A percentile compares a stretch with the other conserved stretches of the same genome.
These are phyloP conservation scores for Pontederia crassipes DNA, from an alignment of 176 grass and related monocot species.

Conservation along the genomic window DNA sequence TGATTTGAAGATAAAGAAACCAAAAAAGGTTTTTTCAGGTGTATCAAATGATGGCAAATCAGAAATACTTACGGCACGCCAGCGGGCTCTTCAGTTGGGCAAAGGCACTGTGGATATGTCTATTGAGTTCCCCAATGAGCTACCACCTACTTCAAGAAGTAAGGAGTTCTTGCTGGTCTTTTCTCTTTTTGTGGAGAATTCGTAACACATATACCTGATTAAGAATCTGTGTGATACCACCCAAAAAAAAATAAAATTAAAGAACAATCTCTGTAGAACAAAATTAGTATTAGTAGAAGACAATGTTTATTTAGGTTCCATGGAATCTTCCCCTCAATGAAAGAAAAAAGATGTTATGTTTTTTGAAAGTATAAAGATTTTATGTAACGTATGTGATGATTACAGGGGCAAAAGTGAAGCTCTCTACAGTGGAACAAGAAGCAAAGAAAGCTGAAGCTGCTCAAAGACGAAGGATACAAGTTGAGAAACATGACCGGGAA, in stretches of 20 bases:
- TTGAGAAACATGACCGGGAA: slow-evolving; percentile 69
- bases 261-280: too few relatives aligned
- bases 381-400: slow-evolving; percentile 4
- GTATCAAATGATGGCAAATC: slow-evolving; percentile 30
- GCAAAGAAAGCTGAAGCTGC: slow-evolving; percentile 72
- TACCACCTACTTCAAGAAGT: slow-evolving; percentile 91
- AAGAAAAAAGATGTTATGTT: too few relatives aligned
- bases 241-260: too few relatives aligned
- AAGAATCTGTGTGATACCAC: too few relatives aligned
- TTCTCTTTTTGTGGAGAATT: too few relatives aligned
- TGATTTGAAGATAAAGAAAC: slow-evolving; percentile 27
- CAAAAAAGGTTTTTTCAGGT: slow-evolving; percentile 21
- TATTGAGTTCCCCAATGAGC: slow-evolving; percentile 85
- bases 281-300: too few relatives aligned
- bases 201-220: too few relatives aligned
- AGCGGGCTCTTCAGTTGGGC: slow-evolving; percentile 83
- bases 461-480: slow-evolving; percentile 60
- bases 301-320: too few relatives aligned
- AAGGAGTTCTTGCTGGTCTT: slow-evolving; percentile 1
- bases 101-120: slow-evolving; percentile 58
- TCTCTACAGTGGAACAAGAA: slow-evolving; percentile 50
- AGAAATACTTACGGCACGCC: slow-evolving; percentile 58
- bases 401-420: slow-evolving; percentile 61
- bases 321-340: too few relatives aligned
- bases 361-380: too few relatives aligned